These are phyloP conservation scores for Knoxdaviesia capensis DNA, from an alignment of 2,329 filamentous ascomycete species.

Conservation along the genomic window DNA sequence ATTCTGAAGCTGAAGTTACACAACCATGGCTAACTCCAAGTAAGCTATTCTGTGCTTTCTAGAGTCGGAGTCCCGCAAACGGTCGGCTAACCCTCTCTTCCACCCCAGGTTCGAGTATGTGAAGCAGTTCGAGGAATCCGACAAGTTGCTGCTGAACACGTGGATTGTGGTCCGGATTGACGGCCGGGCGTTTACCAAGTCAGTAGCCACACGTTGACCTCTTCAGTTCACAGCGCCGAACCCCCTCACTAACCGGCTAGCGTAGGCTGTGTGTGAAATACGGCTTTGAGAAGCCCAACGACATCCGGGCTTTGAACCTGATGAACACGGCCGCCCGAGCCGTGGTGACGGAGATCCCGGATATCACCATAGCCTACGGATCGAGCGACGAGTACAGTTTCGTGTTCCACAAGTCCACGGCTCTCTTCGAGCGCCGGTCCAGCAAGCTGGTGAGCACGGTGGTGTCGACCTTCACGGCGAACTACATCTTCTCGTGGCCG, in stretches of 20 bases:
- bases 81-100: not conserved
- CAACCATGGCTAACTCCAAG: conserved; percentile 35
- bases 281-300: conserved; percentile 80
- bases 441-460: conserved; percentile 85
- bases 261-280: conserved; percentile 64
- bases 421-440: conserved; percentile 64
- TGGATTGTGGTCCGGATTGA: conserved; percentile 94
- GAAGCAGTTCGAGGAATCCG: conserved; percentile 66
- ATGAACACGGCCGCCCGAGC: conserved; percentile 88
- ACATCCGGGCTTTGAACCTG: conserved; percentile 64
- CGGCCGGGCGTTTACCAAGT: conserved; percentile 91
- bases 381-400: conserved; percentile 94
- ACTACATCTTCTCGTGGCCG: conserved; percentile 71
- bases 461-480: conserved; percentile 80
- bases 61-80: not conserved
- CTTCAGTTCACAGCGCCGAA: too few relatives aligned
- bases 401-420: conserved; percentile 65
- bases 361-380: conserved; percentile 76
- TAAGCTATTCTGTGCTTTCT: conserved; percentile 9
- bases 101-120: conserved; percentile 73
- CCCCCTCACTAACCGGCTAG: not conserved
- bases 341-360: conserved; percentile 65
- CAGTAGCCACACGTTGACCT: conserved; percentile 8
- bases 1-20: not conserved
- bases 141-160: conserved; percentile 67